Evolutionary conservation across 1,284 basidiomycete genomes (phyloP), one percentile per base, ranked within the genome.

Genomic region (Ganoderma multipileum): DNA sequence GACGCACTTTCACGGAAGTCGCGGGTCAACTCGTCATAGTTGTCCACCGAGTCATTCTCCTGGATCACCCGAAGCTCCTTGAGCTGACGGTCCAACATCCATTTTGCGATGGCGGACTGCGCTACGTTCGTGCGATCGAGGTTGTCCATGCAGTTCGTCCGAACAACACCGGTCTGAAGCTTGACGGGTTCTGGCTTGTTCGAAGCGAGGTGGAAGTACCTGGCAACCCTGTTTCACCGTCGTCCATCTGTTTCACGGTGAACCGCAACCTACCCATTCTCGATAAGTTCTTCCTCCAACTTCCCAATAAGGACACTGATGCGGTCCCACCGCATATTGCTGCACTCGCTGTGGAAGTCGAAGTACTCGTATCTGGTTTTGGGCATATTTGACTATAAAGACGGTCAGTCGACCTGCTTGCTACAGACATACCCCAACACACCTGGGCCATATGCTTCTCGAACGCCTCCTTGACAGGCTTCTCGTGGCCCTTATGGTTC

Each of bases 321-420:
- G 61, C 95, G 89, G 78, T 99, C 95, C 89, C 96, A 99, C 67
- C 95, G 91, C 92, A 99, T 95, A 50, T 94, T 89, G 79, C 91
- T 95, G 86, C 97, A 99, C 81, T 99, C 96, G 74, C 90, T 91
- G 81, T 99, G 97, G 85, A 99, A 99, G 80, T 99, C 98, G 79
- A 98, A 99, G 84, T 99, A 98, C 71, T 94, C 87, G 79, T 99
- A 99, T 77, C 91, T 91, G 63, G 96, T 91, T 61, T 89, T 84
- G 6, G 89, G 85, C 41, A 92, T 75, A 71, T 88, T 85, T 63
- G 90, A 80, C 91, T 93, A 61, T 6, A 42, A 68, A 36, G 5
- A 61, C 38, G 75, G 62, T 65, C 9, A 60, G 61, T 30, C 11
- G 42, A 50, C 8, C 28, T 3, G 18, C 23, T 26, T 14, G 30